Base-by-base conservation (phyloP, 345 rosid species). In the Melaleuca quinquenervia region DNA sequence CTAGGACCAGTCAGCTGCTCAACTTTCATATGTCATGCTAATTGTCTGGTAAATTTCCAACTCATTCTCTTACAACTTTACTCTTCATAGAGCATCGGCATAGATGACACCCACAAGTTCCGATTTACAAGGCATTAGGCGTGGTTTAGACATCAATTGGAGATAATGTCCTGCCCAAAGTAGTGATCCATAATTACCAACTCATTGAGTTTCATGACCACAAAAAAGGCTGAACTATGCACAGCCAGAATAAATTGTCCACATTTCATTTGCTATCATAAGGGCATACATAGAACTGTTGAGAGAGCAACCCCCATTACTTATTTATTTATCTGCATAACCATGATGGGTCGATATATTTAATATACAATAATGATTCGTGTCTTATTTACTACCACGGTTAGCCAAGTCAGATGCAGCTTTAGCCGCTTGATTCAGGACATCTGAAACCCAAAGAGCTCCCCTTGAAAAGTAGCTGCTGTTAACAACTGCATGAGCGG, bases 381-480 rank as follows among this genome's bases (percentile, higher is more conserved):
- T 16, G n/a, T 44, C 49, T 90, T 62, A 89, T 87, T 90, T 86
- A 87, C 91, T 85, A 49, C 64, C 87, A 84, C 90, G 94, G 82
- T 87, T 89, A 83, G 94, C 98, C 75, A 95, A 86, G 84, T 93
- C 95, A 74, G 97, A 96, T 6, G 96, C 92, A 26, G 94, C 93
- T 90, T 93, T 88, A 15, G 97, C 96, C 15, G 96, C 98, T 5
- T 89, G 93, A 45, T 86, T 89, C 91, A 95, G 90, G 53, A 86
- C 92, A 85, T 88, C 94, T 0, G 99, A 95, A 88, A 95, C 92
- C 99, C 96, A 95, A 14, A 94, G 93, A 84, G 96, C 95, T 84
- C 98, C 98, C 88, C 90, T 93, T 58, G 98, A 96, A 83, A 95
- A 95, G 90, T 93, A 94, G 83, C 86, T 89, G 94, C 97, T 97